Evolutionary conservation across 805 yeast species (phyloP).

Genomic region (Peterozyma xylosa): DNA sequence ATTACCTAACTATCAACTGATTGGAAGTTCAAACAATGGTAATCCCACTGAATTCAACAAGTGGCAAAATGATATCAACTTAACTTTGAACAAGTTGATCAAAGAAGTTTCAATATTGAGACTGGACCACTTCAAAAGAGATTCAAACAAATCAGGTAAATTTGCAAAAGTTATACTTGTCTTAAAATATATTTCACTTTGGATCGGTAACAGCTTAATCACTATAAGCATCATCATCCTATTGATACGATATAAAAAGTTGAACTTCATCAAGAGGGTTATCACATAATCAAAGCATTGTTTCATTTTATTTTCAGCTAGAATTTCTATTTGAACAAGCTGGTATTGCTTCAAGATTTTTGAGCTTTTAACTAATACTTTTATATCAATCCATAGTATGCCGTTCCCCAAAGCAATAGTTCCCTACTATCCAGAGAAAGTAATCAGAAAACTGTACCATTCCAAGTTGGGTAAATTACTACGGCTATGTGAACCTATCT

Average conservation of each 20-base stretch:
- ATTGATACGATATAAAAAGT: neutral
- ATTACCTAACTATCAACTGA: neutral
- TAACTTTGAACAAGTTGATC: constrained; percentile 35
- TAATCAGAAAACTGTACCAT: too few species aligned
- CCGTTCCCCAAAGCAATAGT: too few species aligned
- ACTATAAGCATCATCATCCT: neutral
- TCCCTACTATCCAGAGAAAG: too few species aligned
- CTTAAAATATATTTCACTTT: neutral
- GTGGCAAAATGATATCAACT: constrained; percentile 49
- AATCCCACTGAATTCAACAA: constrained; percentile 29
- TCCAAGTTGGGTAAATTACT: too few species aligned
- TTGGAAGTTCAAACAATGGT: constrained; percentile 12
- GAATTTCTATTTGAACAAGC: too few species aligned
- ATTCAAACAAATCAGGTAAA: neutral
- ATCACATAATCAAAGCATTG: too few species aligned
- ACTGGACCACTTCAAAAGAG: constrained; percentile 4
- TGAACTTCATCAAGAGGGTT: too few species aligned
- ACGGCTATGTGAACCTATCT: too few species aligned
- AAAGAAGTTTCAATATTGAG: constrained; percentile 25
- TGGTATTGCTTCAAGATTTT: too few species aligned
- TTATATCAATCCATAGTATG: too few species aligned
- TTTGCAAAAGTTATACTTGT: neutral
- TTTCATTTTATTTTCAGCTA: too few species aligned
- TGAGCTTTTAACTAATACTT: too few species aligned
- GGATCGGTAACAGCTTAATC: constrained; percentile 1